Evolutionary conservation across 805 yeast genomes (phyloP).

Genomic region (Candida chilensis): DNA sequence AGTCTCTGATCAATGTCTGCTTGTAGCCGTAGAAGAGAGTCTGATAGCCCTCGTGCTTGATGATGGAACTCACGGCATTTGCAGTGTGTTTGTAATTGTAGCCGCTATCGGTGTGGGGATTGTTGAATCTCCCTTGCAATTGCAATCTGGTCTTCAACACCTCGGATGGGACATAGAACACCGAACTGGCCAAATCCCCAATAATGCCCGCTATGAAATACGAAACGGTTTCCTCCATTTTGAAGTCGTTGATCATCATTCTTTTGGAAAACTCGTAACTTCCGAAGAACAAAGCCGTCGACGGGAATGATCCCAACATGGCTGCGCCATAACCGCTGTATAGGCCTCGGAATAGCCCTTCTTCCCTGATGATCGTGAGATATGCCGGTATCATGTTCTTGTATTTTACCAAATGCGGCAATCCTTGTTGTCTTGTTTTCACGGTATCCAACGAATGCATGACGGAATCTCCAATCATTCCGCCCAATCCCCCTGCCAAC

Average conservation of each 20-base stretch:
- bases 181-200: conserved; percentile 87
- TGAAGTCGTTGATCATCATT: conserved; percentile 49
- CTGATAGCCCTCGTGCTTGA: conserved; percentile 58
- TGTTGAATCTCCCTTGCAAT: conserved; percentile 82
- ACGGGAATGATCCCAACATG: conserved; percentile 85
- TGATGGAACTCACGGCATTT: conserved; percentile 62
- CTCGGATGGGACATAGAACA: conserved; percentile 92
- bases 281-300: conserved; percentile 89
- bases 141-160: conserved; percentile 90
- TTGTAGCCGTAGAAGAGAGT: conserved; percentile 87
- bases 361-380: conserved; percentile 65
- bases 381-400: conserved; percentile 71
- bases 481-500: conserved; percentile 93
- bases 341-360: conserved; percentile 77
- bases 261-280: conserved; percentile 83
- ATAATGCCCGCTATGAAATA: conserved; percentile 81
- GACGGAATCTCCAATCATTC: conserved; percentile 80
- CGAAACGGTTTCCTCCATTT: conserved; percentile 68
- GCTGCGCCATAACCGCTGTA: conserved; percentile 94
- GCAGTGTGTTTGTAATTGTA: conserved; percentile 75
- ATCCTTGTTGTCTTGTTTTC: conserved; percentile 96
- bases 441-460: conserved; percentile 98
- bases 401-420: conserved; percentile 60
- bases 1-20: conserved; percentile 85
- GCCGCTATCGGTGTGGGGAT: conserved; percentile 70